Evolutionary conservation across 2,329 filamentous ascomycete species (phyloP).

Genomic region (Fusarium sp.): DNA sequence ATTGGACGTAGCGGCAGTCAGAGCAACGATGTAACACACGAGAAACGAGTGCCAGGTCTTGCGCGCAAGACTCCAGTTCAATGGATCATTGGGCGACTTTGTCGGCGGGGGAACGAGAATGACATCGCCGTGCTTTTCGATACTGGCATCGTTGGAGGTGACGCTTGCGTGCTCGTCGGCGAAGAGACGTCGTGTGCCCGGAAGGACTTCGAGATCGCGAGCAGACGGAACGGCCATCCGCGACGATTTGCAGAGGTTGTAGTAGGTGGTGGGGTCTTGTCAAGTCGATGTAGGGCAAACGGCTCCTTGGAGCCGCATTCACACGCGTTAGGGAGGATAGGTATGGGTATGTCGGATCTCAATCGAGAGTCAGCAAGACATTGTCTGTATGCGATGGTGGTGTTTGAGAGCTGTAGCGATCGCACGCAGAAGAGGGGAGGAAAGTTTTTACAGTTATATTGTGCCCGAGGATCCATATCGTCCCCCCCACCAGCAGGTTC

Average conservation of each 20-base stretch:
- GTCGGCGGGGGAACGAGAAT: constrained; percentile 66
- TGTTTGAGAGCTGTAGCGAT: neutral
- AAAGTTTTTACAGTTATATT: constrained; percentile 22
- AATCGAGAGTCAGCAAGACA: constrained; percentile 37
- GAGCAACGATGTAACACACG: constrained; percentile 63
- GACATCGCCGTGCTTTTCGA: constrained; percentile 55
- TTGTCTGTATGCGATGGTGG: constrained; percentile 8
- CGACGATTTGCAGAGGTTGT: neutral
- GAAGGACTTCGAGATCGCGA: constrained; percentile 41
- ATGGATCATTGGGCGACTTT: constrained; percentile 62
- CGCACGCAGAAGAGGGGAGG: neutral
- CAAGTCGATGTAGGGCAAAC: constrained; percentile 21
- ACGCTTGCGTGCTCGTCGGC: constrained; percentile 43
- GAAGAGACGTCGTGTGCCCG: constrained; percentile 47
- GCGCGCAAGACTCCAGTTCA: constrained; percentile 61
- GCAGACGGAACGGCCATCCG: constrained; percentile 37
- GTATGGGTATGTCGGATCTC: constrained; percentile 27
- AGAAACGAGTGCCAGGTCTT: constrained; percentile 63
- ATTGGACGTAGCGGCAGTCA: constrained; percentile 68
- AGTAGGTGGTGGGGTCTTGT: constrained; percentile 3
- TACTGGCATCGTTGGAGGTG: constrained; percentile 34
- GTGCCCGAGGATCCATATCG: constrained; percentile 12
- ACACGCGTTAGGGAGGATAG: constrained; percentile 35
- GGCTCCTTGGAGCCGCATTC: constrained; percentile 39
- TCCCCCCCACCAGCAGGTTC: constrained; percentile 18